These are phyloP conservation scores for Aspergillus sp. DNA, from an alignment of 2,329 filamentous ascomycete species.

Conservation along the genomic window DNA sequence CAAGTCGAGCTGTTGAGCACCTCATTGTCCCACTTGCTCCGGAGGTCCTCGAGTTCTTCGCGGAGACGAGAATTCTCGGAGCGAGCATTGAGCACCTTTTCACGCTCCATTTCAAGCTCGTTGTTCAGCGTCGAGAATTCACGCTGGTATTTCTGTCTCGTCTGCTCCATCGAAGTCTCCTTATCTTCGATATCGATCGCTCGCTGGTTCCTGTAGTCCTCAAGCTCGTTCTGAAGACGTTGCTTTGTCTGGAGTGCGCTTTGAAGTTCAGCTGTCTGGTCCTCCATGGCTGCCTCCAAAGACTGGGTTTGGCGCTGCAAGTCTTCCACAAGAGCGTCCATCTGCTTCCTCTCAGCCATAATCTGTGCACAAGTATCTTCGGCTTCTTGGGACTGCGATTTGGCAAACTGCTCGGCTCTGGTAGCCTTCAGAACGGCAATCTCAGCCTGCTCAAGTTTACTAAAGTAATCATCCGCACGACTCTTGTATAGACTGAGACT, in stretches of 20 bases:
- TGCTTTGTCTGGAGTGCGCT: conserved; percentile 83
- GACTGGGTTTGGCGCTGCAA: conserved; percentile 82
- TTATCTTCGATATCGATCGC: conserved; percentile 97
- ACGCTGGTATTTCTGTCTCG: conserved; percentile 91
- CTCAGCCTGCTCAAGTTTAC: conserved; percentile 93
- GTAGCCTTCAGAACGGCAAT: conserved; percentile 89
- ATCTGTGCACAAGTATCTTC: conserved; percentile 86
- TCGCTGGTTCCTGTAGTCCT: conserved; percentile 91
- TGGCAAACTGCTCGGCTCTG: conserved; percentile 89
- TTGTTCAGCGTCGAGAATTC: conserved; percentile 85
- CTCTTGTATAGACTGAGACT: conserved; percentile 86
- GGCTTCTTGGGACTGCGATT: conserved; percentile 78
- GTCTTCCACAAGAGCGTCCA: conserved; percentile 81
- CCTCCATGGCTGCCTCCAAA: conserved; percentile 84
- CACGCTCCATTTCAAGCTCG: conserved; percentile 87
- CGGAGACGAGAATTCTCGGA: conserved; percentile 79
- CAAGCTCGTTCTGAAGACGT: conserved; percentile 89
- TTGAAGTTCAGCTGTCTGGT: conserved; percentile 82
- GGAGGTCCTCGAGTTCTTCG: conserved; percentile 91
- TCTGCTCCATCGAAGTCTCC: conserved; percentile 92
- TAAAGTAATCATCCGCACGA: conserved; percentile 92
- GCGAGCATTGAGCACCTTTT: conserved; percentile 77
- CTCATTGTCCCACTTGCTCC: conserved; percentile 97
- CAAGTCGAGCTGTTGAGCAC: conserved; percentile 95
- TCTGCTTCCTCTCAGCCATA: conserved; percentile 86